Conservation (phyloP, 2,329 filamentous ascomycete species). For the Ambrosiella xylebori region DNA sequence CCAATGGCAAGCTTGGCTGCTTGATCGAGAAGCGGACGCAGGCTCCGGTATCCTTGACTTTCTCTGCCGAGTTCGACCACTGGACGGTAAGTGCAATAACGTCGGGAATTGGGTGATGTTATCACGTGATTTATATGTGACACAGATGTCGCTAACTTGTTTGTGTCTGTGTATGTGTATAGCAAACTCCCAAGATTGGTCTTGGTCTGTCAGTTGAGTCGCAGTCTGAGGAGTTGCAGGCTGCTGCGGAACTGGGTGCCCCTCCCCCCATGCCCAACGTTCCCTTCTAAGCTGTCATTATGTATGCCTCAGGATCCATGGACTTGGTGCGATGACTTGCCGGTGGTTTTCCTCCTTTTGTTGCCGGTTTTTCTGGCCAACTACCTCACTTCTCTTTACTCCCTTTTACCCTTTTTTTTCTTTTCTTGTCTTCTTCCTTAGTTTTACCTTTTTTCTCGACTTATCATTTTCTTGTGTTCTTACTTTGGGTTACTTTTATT, state of each 20-base stretch:
- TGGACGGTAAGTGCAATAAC: conserved; percentile 51
- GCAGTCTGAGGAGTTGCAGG: conserved; percentile 68
- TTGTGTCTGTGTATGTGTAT: conserved; percentile 7
- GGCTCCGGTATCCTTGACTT: conserved; percentile 80
- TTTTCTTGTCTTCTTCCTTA: neutral
- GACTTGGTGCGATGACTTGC: neutral
- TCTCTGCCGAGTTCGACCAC: conserved; percentile 94
- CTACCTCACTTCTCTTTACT: too few species aligned
- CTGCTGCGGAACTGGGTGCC: conserved; percentile 54
- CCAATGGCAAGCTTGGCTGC: conserved; percentile 81
- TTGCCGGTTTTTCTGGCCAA: neutral
- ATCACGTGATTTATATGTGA: conserved; percentile 13
- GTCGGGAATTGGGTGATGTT: neutral
- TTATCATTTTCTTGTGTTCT: conserved; percentile 4
- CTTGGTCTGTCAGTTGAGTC: conserved; percentile 85
- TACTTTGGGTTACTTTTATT: neutral
- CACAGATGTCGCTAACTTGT: conserved; percentile 10
- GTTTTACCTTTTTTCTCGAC: conserved; percentile 2
- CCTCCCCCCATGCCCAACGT: conserved; percentile 36
- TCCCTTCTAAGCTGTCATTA: conserved; percentile 37
- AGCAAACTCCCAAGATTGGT: conserved; percentile 93
- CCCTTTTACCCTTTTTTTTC: conserved; percentile 5
- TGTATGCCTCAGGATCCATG: neutral
- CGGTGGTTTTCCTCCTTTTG: neutral
- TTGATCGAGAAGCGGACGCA: conserved; percentile 91